A percentile compares a stretch with the other conserved stretches of the same genome.
These are phyloP conservation scores for Fonsecaea erecta DNA, from an alignment of 2,329 filamentous ascomycete species.

Conservation along the genomic window DNA sequence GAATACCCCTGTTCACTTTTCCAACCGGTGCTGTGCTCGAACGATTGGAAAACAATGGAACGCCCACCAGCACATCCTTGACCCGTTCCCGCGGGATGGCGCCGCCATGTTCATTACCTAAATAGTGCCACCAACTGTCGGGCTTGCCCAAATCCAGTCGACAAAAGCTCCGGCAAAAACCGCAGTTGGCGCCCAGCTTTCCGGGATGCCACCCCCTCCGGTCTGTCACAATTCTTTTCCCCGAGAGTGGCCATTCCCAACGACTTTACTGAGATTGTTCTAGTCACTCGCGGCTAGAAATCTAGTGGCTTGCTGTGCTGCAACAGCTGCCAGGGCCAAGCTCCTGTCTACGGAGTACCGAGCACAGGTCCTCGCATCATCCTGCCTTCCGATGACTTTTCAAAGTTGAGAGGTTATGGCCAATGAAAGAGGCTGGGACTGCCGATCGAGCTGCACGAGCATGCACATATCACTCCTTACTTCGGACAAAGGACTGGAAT, in stretches of 20 bases:
- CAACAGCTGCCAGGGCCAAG: conserved; percentile 15
- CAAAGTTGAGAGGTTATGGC: background rate
- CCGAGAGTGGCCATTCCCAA: conserved; percentile 22
- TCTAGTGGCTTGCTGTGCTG: conserved; percentile 18
- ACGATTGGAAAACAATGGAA: conserved; percentile 26
- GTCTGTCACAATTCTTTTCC: conserved; percentile 22
- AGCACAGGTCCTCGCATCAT: conserved; percentile 1
- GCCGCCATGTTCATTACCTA: conserved; percentile 22
- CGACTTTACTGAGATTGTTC: conserved; percentile 13
- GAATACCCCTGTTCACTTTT: conserved; percentile 5
- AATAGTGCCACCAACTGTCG: conserved; percentile 3
- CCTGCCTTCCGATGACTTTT: background rate
- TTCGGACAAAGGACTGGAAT: background rate
- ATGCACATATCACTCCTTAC: background rate
- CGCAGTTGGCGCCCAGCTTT: conserved; percentile 12
- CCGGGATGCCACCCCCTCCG: conserved; percentile 7
- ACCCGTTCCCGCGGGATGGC: conserved; percentile 27
- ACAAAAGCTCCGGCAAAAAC: background rate
- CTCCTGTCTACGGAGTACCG: background rate
- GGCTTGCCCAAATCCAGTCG: conserved; percentile 12
- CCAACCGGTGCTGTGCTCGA: conserved; percentile 10
- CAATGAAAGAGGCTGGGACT: background rate
- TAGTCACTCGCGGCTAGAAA: conserved; percentile 17
- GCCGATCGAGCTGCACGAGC: conserved; percentile 7
- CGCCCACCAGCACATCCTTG: conserved; percentile 17